Evolutionary conservation across 2,329 filamentous ascomycete species (phyloP).

Genomic region (Hypoxylon sp.): DNA sequence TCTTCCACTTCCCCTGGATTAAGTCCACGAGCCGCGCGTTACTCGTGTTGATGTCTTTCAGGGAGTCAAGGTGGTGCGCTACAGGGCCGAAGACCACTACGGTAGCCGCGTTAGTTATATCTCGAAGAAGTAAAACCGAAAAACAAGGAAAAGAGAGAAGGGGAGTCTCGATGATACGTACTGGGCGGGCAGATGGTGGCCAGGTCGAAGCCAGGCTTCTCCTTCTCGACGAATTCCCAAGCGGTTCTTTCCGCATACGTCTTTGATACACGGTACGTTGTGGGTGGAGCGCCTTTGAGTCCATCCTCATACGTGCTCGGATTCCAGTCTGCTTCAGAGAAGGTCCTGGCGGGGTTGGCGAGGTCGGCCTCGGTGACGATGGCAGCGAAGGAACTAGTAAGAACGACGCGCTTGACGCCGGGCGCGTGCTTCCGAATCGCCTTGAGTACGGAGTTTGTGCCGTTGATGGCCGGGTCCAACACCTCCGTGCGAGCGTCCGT

Average conservation of each 20-base stretch:
- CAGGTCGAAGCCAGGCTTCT: slow-evolving; percentile 62
- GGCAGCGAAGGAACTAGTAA: slow-evolving; percentile 69
- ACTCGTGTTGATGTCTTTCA: slow-evolving; percentile 65
- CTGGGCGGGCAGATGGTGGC: slow-evolving; percentile 66
- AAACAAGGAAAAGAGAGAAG: background rate
- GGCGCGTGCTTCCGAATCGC: slow-evolving; percentile 72
- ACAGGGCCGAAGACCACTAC: slow-evolving; percentile 64
- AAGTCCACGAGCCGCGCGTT: slow-evolving; percentile 65
- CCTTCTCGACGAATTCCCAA: slow-evolving; percentile 63
- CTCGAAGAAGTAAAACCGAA: background rate
- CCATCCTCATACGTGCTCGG: slow-evolving; percentile 62
- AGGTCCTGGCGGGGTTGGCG: slow-evolving; percentile 56
- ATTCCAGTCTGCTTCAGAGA: slow-evolving; percentile 66
- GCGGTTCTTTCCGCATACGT: slow-evolving; percentile 65
- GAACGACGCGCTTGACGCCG: slow-evolving; percentile 76
- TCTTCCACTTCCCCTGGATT: slow-evolving; percentile 64
- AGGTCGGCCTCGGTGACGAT: slow-evolving; percentile 58
- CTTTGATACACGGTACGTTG: slow-evolving; percentile 68
- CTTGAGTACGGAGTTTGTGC: slow-evolving; percentile 77
- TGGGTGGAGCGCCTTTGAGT: slow-evolving; percentile 54
- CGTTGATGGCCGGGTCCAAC: slow-evolving; percentile 68
- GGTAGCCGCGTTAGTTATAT: background rate
- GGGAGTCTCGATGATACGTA: background rate
- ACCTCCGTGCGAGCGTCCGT: slow-evolving; percentile 66
- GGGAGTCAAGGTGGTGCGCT: slow-evolving; percentile 60